These are phyloP conservation scores for Fusarium haematococcum DNA, from an alignment of 2,329 filamentous ascomycete genomes.

Conservation along the genomic window DNA sequence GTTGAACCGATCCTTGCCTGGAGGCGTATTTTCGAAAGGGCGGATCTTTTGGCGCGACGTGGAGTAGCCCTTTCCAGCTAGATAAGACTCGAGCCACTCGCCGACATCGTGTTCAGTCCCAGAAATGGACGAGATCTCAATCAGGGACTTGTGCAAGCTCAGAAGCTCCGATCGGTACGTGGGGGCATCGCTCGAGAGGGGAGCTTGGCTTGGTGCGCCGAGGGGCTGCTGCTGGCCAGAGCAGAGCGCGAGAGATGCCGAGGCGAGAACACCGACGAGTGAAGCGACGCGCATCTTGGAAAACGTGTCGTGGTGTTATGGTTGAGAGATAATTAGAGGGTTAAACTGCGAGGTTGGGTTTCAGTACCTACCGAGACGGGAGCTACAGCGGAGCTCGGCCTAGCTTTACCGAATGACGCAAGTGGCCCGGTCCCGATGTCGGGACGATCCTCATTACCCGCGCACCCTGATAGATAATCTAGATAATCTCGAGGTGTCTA, in stretches of 20 bases:
- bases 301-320: slow-evolving; percentile 12
- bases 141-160: slow-evolving; percentile 79
- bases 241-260: slow-evolving; percentile 22
- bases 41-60: slow-evolving; percentile 57
- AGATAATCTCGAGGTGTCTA: not conserved
- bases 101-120: slow-evolving; percentile 77
- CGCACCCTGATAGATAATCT: slow-evolving; percentile 17
- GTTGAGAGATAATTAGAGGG: not conserved
- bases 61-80: slow-evolving; percentile 62
- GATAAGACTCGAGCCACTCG: slow-evolving; percentile 74
- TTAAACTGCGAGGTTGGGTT: not conserved
- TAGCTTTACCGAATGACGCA: slow-evolving; percentile 31
- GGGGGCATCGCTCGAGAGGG: slow-evolving; percentile 38
- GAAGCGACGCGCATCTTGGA: slow-evolving; percentile 29
- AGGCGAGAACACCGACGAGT: slow-evolving; percentile 21
- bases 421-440: slow-evolving; percentile 28
- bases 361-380: slow-evolving; percentile 20
- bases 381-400: slow-evolving; percentile 16
- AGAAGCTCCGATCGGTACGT: slow-evolving; percentile 67
- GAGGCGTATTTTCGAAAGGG: slow-evolving; percentile 46
- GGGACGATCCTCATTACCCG: slow-evolving; percentile 5
- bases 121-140: slow-evolving; percentile 78
- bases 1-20: slow-evolving; percentile 68
- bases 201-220: slow-evolving; percentile 1
- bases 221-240: slow-evolving; percentile 26